Evolutionary conservation across 768 basidiomycete species (phyloP).

Genomic region (Infundibulicybe gibba): DNA sequence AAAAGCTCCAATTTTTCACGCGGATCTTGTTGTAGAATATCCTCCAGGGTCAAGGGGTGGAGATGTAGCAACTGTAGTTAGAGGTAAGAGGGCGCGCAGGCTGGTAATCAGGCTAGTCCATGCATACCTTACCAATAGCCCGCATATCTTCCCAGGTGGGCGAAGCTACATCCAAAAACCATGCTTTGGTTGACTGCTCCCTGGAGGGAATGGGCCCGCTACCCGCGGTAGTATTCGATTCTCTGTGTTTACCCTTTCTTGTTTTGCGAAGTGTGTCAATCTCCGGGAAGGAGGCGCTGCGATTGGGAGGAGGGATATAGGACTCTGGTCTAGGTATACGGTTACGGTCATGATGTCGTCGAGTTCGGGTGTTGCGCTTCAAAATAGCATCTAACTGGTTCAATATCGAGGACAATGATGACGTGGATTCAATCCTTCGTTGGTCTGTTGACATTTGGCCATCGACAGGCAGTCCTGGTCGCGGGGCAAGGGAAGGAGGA

Average conservation of each 20-base stretch:
- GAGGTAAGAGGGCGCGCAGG: background rate
- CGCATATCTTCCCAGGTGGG: slow-evolving; percentile 88
- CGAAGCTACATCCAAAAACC: slow-evolving; percentile 90
- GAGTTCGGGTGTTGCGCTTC: slow-evolving; percentile 32
- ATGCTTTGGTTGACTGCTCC: slow-evolving; percentile 39
- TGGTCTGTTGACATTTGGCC: slow-evolving; percentile 4
- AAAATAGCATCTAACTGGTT: slow-evolving; percentile 44
- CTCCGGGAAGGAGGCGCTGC: slow-evolving; percentile 25
- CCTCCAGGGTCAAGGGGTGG: slow-evolving; percentile 91
- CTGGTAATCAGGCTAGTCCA: background rate
- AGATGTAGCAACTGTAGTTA: slow-evolving; percentile 67
- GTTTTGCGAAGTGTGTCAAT: slow-evolving; percentile 13
- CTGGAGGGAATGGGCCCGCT: background rate
- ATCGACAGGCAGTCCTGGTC: slow-evolving; percentile 4
- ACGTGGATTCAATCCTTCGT: slow-evolving; percentile 34
- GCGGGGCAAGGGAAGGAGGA: slow-evolving; percentile 31
- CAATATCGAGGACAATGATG: slow-evolving; percentile 46
- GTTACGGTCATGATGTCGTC: slow-evolving; percentile 21
- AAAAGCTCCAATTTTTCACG: slow-evolving; percentile 91
- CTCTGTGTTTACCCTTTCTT: slow-evolving; percentile 47
- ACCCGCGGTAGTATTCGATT: slow-evolving; percentile 6
- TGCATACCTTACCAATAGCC: slow-evolving; percentile 72
- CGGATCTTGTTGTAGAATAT: slow-evolving; percentile 88
- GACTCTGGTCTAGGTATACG: slow-evolving; percentile 18
- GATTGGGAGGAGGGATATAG: slow-evolving; percentile 16